Evolutionary conservation across 1,284 basidiomycete genomes (phyloP).

Genomic region (Tilletia horrida): DNA sequence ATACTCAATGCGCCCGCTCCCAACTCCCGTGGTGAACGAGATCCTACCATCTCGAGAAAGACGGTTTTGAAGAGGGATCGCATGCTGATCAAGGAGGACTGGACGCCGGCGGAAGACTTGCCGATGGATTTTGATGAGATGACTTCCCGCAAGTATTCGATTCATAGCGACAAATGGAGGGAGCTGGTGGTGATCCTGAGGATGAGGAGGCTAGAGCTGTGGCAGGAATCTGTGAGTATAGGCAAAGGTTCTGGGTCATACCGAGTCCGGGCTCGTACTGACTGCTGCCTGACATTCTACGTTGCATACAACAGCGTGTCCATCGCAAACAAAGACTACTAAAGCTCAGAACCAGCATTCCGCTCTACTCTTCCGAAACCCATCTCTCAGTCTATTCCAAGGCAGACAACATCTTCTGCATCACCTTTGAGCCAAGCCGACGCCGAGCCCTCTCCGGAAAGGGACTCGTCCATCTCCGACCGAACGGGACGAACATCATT

Average conservation of each 20-base stretch:
- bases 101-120: slow-evolving; percentile 63
- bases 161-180: slow-evolving; percentile 68
- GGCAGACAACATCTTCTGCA: slow-evolving; percentile 72
- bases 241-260: too few species aligned
- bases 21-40: slow-evolving; percentile 1
- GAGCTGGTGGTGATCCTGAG: slow-evolving; percentile 79
- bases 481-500: slow-evolving; percentile 69
- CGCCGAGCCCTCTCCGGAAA: slow-evolving; percentile 1
- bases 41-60: slow-evolving; percentile 24
- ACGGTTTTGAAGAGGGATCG: slow-evolving; percentile 64
- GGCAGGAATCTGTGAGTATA: slow-evolving; percentile 61
- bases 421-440: slow-evolving; percentile 59
- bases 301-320: too few species aligned
- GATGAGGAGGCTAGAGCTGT: slow-evolving; percentile 69
- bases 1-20: neutral
- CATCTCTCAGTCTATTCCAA: slow-evolving; percentile 74
- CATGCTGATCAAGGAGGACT: slow-evolving; percentile 73
- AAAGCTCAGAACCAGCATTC: slow-evolving; percentile 59
- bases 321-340: slow-evolving; percentile 25
- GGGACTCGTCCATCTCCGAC: slow-evolving; percentile 56
- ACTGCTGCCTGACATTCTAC: too few species aligned
- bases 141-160: slow-evolving; percentile 60
- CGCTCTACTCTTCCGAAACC: slow-evolving; percentile 64
- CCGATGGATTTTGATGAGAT: slow-evolving; percentile 66
- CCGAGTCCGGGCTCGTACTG: too few species aligned